Evolutionary conservation across 306 rosid species (phyloP).

Genomic region (Gynostemma pentaphyllum): DNA sequence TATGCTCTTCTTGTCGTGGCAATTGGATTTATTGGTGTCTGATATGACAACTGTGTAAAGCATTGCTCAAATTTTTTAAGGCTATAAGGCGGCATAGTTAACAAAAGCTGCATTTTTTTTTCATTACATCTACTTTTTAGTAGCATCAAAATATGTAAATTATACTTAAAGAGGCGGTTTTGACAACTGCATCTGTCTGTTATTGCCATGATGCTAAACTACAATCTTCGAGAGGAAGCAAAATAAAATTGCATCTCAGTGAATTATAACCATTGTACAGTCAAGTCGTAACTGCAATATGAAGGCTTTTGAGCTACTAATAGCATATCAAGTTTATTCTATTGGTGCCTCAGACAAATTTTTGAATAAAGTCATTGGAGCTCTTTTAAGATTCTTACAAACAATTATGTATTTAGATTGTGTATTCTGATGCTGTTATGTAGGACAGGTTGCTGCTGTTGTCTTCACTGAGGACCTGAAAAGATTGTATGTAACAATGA

Average conservation of each 20-base stretch:
- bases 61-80: too few species aligned
- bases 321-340: background rate
- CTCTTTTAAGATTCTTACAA: background rate
- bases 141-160: background rate
- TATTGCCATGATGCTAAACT: background rate
- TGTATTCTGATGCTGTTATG: slow-evolving; percentile 23
- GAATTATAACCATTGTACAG: background rate
- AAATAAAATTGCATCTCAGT: background rate
- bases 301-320: background rate
- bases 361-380: background rate
- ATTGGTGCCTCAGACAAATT: background rate
- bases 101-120: background rate
- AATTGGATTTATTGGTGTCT: slow-evolving; percentile 9
- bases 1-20: slow-evolving; percentile 10
- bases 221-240: background rate
- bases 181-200: background rate
- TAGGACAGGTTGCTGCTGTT: slow-evolving; percentile 83
- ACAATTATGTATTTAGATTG: slow-evolving; percentile 7
- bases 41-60: background rate
- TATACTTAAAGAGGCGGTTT: background rate
- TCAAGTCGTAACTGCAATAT: background rate
- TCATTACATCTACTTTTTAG: background rate
- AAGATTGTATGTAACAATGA: slow-evolving; percentile 78
- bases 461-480: slow-evolving; percentile 82
- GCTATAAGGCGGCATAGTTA: too few species aligned